Evolutionary conservation across 768 basidiomycete species (phyloP).

Genomic region (Mycena pura): DNA sequence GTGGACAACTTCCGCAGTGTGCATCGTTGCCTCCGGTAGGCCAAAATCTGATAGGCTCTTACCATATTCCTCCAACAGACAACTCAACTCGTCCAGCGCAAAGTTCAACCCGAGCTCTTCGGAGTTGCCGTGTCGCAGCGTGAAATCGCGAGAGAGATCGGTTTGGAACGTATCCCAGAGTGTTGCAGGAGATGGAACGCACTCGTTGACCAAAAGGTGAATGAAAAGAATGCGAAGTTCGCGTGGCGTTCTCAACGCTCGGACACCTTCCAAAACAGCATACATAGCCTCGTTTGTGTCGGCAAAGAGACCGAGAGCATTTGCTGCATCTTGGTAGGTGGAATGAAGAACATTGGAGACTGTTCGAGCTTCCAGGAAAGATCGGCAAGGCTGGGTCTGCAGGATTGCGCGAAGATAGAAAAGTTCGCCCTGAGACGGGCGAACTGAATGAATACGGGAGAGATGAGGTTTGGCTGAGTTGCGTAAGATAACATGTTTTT

Average conservation of each 20-base stretch:
- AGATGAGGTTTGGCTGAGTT: background rate
- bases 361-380: background rate
- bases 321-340: background rate
- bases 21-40: constrained; percentile 33
- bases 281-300: constrained; percentile 1
- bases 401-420: background rate
- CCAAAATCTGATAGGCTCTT: constrained; percentile 33
- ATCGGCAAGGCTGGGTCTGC: background rate
- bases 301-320: background rate
- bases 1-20: constrained; percentile 31
- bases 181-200: constrained; percentile 11
- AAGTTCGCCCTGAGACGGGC: too few species aligned
- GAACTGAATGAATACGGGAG: background rate
- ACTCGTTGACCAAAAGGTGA: too few species aligned
- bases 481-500: background rate
- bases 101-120: constrained; percentile 19
- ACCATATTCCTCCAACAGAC: constrained; percentile 22
- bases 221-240: too few species aligned
- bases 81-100: background rate
- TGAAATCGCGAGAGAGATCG: constrained; percentile 26
- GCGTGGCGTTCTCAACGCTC: too few species aligned
- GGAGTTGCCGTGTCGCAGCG: too few species aligned
- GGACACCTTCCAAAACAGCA: too few species aligned
- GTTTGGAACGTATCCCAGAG: constrained; percentile 37
- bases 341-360: background rate